Percentiles rank a stretch among this genome's conserved stretches.
Evolutionary conservation across 306 rosid genomes (phyloP).

Genomic region (Amphicarpaea edgeworthii): DNA sequence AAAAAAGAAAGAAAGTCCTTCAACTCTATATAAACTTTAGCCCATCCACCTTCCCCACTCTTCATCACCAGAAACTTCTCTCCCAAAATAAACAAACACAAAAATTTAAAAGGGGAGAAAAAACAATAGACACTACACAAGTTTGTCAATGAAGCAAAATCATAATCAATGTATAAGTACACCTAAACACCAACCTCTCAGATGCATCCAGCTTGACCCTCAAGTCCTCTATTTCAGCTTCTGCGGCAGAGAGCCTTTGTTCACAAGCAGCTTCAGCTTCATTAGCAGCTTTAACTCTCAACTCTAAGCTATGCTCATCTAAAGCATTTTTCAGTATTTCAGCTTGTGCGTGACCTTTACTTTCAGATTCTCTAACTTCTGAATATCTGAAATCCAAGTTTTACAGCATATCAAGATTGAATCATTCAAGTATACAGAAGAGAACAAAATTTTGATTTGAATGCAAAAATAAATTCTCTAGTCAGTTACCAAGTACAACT

Average conservation of each 20-base stretch:
- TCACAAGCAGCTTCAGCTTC: conserved; percentile 98
- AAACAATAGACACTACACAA: conserved; percentile 24
- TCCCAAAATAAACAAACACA: conserved; percentile 36
- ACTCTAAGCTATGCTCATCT: conserved; percentile 91
- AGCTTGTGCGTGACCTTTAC: conserved; percentile 76
- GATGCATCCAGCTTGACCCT: conserved; percentile 74
- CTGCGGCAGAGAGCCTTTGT: conserved; percentile 84
- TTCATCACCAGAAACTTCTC: conserved; percentile 27
- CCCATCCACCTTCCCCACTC: conserved; percentile 28
- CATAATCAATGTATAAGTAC: conserved; percentile 27
- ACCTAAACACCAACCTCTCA: conserved; percentile 68
- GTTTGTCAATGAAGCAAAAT: conserved; percentile 35
- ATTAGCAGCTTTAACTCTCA: conserved; percentile 94
- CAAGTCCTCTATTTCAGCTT: conserved; percentile 81
- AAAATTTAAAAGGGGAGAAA: conserved; percentile 15
- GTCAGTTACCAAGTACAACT: conserved; percentile 25
- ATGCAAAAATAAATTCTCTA: conserved; percentile 24
- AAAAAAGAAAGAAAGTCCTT: not conserved
- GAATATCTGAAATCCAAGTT: conserved; percentile 64
- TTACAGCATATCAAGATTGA: conserved; percentile 42
- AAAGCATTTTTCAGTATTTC: conserved; percentile 79
- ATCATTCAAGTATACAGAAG: conserved; percentile 32
- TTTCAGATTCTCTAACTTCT: conserved; percentile 87
- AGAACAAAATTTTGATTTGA: conserved; percentile 23
- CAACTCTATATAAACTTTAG: conserved; percentile 2